phyloP scores from a whole-genome alignment of 176 grass and related monocot species.

The Carex parvula region DNA sequence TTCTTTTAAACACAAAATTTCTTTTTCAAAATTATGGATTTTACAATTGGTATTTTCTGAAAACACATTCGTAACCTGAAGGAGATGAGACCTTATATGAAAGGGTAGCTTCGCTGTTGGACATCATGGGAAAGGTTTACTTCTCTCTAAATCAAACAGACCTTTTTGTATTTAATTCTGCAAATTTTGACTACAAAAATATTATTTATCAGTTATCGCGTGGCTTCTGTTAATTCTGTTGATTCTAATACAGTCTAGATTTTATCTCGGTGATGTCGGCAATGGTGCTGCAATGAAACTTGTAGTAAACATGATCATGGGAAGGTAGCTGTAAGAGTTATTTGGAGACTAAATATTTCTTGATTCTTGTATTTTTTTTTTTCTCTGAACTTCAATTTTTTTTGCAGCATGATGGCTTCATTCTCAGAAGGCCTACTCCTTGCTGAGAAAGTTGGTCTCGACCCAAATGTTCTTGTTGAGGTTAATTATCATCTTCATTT shows the following conservation, averaged over 20 bases:
- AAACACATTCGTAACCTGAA: slow-evolving; percentile 35
- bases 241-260: slow-evolving; percentile 53
- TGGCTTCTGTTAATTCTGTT: slow-evolving; percentile 15
- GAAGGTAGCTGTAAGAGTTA: slow-evolving; percentile 46
- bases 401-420: slow-evolving; percentile 90
- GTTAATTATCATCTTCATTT: slow-evolving; percentile 30
- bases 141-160: neutral
- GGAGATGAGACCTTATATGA: slow-evolving; percentile 70
- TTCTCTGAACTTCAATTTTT: slow-evolving; percentile 16
- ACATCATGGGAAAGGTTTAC: slow-evolving; percentile 81
- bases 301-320: slow-evolving; percentile 97
- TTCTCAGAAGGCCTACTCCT: slow-evolving; percentile 84
- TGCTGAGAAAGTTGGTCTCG: slow-evolving; percentile 68
- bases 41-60: slow-evolving; percentile 8
- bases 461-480: slow-evolving; percentile 76
- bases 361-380: neutral
- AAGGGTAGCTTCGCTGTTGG: slow-evolving; percentile 61
- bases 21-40: neutral
- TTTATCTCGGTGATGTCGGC: slow-evolving; percentile 78
- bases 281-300: slow-evolving; percentile 96
- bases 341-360: slow-evolving; percentile 18
- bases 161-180: neutral
- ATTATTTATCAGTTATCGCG: neutral
- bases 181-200: neutral
- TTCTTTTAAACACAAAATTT: neutral